Base-by-base conservation (phyloP, 352 stramenopile species). In the Phytophthora quininea region DNA sequence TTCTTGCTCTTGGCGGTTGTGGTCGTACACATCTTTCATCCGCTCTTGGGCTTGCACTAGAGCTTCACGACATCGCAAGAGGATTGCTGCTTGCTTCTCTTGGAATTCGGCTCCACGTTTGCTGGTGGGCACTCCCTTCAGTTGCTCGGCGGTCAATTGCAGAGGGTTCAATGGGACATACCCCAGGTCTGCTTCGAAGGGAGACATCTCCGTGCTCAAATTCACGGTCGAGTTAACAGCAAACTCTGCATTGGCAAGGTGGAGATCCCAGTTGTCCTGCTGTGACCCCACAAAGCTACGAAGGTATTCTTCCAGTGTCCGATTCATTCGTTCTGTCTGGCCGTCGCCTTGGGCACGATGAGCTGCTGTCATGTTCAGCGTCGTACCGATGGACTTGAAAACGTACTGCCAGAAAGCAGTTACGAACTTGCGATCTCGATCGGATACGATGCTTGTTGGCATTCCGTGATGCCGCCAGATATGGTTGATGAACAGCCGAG, bases 391-490 rank as follows among this genome's bases (percentile, higher is more conserved):
- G n/a, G n/a, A n/a, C n/a, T n/a, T n/a, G n/a, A n/a, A n/a, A n/a
- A 63, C 37, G 4, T 49, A 29, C 9, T 60, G 33, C 56, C 48
- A 62, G 38, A 71, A 42, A 37, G 35, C 35, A 19, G 50, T 58
- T 3, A 49, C 54, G 12, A 72, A 68, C 33, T 72, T 72, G 27
- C 48, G n/a, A 19, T 58, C 64, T 1, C 30, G 64, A 31, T 72
- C 50, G n/a, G n/a, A n/a, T n/a, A n/a, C n/a, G n/a, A n/a, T 70
- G 40, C 45, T 62, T 3, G 27, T 32, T 4, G 63, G 48, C 49
- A 66, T n/a, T n/a, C n/a, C n/a, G n/a, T n/a, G n/a, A n/a, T n/a
- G n/a, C n/a, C n/a, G n/a, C n/a, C n/a, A n/a, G n/a, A n/a, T n/a
- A n/a, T n/a, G n/a, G n/a, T n/a, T n/a, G n/a, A n/a, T n/a, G 46